Percentiles rank a stretch among this genome's conserved stretches.
phyloP scores from a whole-genome alignment of 257 asterid genomes.

The Plectranthus barbatus region DNA sequence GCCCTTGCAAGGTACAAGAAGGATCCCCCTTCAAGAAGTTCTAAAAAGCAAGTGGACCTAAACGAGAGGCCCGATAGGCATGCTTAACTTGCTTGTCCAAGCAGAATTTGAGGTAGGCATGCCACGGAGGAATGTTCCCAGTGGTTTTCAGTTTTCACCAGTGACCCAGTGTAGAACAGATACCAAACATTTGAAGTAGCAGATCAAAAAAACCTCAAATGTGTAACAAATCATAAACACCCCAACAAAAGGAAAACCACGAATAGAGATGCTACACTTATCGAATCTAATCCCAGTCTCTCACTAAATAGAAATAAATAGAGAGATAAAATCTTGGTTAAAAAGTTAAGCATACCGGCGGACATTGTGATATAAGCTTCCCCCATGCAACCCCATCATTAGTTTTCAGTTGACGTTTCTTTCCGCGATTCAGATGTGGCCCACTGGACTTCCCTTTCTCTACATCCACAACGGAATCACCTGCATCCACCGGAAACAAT shows the following conservation, averaged over 20 bases:
- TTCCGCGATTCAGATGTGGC: constrained; percentile 34
- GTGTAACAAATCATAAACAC: neutral
- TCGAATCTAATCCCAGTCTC: neutral
- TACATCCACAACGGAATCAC: constrained; percentile 37
- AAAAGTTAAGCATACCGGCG: constrained; percentile 46
- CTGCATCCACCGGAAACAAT: constrained; percentile 23
- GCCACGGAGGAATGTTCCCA: no score
- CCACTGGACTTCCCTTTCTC: constrained; percentile 49
- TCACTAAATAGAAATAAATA: no score
- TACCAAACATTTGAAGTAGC: neutral
- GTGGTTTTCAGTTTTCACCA: no score
- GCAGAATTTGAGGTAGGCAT: no score
- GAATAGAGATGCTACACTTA: neutral
- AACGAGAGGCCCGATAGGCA: no score
- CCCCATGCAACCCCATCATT: constrained; percentile 76
- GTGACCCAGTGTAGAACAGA: no score
- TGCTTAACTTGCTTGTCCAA: no score
- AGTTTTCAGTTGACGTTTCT: constrained; percentile 49
- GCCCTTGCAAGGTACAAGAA: no score
- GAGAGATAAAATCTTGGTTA: neutral
- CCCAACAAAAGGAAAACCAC: neutral
- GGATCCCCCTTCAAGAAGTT: no score
- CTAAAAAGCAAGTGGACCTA: no score
- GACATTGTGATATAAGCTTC: constrained; percentile 73
- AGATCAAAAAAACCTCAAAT: neutral